These are phyloP conservation scores for Antitrichia curtipendula DNA, from an alignment of 225 moss, liverwort and hornwort species.

Conservation along the genomic window DNA sequence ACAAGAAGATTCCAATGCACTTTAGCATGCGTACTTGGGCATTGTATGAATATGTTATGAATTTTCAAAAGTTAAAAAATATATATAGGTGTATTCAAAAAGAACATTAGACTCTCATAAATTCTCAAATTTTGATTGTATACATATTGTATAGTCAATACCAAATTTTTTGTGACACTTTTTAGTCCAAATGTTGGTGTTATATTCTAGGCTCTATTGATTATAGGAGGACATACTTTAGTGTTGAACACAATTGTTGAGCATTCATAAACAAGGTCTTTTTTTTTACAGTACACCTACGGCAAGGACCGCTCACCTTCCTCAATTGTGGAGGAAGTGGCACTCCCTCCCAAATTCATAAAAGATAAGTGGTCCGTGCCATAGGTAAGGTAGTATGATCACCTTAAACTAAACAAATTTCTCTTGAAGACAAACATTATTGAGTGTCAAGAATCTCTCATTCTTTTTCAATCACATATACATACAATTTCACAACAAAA, in stretches of 20 bases:
- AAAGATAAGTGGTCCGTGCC: rapidly evolving
- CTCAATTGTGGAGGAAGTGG: rapidly evolving
- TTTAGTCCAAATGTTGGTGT: background rate
- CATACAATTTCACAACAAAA: background rate
- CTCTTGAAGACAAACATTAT: background rate
- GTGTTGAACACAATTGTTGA: too few relatives aligned
- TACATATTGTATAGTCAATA: background rate
- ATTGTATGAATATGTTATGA: background rate
- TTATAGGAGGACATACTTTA: background rate
- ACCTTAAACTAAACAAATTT: background rate
- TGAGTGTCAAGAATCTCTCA: rapidly evolving
- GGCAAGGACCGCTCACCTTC: background rate
- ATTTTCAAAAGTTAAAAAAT: background rate
- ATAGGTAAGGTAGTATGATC: background rate
- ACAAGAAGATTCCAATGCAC: background rate
- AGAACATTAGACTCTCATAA: background rate
- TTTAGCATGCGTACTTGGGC: background rate
- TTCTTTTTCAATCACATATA: background rate
- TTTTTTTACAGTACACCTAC: background rate
- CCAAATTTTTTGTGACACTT: rapidly evolving
- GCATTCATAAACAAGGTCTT: rapidly evolving
- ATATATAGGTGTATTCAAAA: background rate
- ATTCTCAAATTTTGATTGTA: background rate
- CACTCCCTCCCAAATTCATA: rapidly evolving
- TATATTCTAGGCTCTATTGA: rapidly evolving